These are phyloP conservation scores for Phytophthora rubi DNA, from an alignment of 352 stramenopile species.

Conservation along the genomic window DNA sequence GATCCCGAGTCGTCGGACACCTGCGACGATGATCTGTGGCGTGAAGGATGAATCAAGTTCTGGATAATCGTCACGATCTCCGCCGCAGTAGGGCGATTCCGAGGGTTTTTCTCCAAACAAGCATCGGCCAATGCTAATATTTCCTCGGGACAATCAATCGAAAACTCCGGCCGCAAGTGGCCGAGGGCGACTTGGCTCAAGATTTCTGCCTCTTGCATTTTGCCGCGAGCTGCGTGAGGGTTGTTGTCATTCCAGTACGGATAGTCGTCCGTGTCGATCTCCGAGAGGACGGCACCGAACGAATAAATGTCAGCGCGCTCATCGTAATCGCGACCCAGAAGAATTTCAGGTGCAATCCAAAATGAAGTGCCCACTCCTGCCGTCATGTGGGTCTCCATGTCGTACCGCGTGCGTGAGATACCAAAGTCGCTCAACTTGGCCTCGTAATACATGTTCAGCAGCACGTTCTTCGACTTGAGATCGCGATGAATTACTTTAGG, in stretches of 20 bases:
- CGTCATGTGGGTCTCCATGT: slow-evolving; percentile 59
- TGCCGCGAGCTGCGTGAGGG: slow-evolving; percentile 26
- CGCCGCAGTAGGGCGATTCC: slow-evolving; percentile 52
- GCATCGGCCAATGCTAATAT: slow-evolving; percentile 51
- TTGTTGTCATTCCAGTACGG: slow-evolving; percentile 60
- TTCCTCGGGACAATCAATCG: slow-evolving; percentile 37
- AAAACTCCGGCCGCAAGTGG: slow-evolving; percentile 51
- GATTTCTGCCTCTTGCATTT: slow-evolving; percentile 59
- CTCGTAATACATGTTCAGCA: slow-evolving; percentile 49
- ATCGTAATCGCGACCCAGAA: slow-evolving; percentile 54
- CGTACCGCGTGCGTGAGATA: slow-evolving; percentile 52
- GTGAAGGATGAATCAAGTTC: slow-evolving; percentile 40
- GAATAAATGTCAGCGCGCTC: slow-evolving; percentile 61
- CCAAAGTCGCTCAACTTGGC: slow-evolving; percentile 80
- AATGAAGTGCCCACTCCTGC: slow-evolving; percentile 56
- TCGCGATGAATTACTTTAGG: slow-evolving; percentile 62
- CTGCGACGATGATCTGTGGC: slow-evolving; percentile 21
- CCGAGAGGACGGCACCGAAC: slow-evolving; percentile 53
- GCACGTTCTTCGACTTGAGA: slow-evolving; percentile 53
- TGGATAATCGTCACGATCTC: slow-evolving; percentile 53
- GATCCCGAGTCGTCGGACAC: slow-evolving; percentile 27
- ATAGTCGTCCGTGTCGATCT: slow-evolving; percentile 63
- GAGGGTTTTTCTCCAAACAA: slow-evolving; percentile 54
- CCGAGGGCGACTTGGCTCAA: slow-evolving; percentile 53
- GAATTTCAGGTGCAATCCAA: slow-evolving; percentile 73